Percentiles rank a stretch among this genome's conserved stretches.
phyloP scores from a whole-genome alignment of 179 eudicot species.

The Actinidia chinensis region DNA sequence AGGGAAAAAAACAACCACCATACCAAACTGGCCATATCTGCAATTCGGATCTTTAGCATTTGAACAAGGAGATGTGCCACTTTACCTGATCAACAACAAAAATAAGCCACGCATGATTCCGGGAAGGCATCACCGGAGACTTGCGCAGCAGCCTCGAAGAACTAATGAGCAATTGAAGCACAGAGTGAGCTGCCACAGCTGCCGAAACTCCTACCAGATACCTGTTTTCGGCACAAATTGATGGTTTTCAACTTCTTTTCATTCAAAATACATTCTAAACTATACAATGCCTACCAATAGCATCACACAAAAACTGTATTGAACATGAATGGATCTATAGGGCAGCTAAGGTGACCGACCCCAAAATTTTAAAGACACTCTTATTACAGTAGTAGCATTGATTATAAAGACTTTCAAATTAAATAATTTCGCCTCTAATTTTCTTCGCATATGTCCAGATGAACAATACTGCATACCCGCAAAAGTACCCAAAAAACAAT shows the following conservation, averaged over 20 bases:
- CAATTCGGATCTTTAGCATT: background rate
- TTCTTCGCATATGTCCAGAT: no score
- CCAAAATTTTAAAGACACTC: no score
- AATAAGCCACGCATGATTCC: conserved; percentile 71
- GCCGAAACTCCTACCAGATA: conserved; percentile 75
- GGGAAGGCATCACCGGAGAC: conserved; percentile 56
- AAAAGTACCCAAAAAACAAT: no score
- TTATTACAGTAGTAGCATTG: no score
- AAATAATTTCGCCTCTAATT: no score
- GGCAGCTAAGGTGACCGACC: no score
- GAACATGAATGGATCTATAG: no score
- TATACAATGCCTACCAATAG: background rate
- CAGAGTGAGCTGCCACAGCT: conserved; percentile 63
- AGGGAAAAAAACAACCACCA: no score
- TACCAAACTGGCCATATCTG: background rate
- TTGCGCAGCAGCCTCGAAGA: conserved; percentile 46
- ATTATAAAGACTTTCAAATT: no score
- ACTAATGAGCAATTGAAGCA: conserved; percentile 64
- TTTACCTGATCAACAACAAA: conserved; percentile 87
- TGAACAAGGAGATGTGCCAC: background rate
- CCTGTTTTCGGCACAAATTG: conserved; percentile 33
- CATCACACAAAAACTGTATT: background rate
- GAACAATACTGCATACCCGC: no score
- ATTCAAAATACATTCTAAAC: conserved; percentile 17
- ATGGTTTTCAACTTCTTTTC: background rate